Base-by-base conservation (phyloP, 2,329 filamentous ascomycete species). In the Tolypocladium tropicale region DNA sequence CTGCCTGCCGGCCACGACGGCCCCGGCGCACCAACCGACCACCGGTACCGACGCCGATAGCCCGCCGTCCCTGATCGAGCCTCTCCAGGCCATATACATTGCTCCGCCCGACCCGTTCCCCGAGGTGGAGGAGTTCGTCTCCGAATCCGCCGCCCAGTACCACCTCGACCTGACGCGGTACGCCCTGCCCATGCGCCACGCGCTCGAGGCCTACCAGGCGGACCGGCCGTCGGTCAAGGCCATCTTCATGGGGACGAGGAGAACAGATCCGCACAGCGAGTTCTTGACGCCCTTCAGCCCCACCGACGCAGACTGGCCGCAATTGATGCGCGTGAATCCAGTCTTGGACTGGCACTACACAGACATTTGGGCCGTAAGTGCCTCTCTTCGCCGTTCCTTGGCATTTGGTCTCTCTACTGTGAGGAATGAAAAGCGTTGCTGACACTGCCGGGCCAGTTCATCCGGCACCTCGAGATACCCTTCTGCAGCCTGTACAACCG, bases 311-410 rank as follows among this genome's bases (percentile, higher is more conserved):
- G 91, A 87, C 2, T 99, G 94, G 94, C 94, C 94, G 37, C 75
- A 79, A 48, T 96, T 97, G 66, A 92, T 97, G 85, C 83, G 94
- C 57, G 80, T 97, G 58, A 91, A 99, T 71, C 93, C 94, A 0
- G 89, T 99, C 11, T 92, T 99, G 67, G 94, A 99, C 72, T 99
- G 94, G 94, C 90, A 94, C 70, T 96, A 96, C 71, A 82, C 84
- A 12, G 93, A 97, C 70, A 93, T 97, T 55, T 97, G 94, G 94
- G 83, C 85, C 21, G 91, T 95, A 67, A 77, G 89, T 78, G 23
- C 0, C 33, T 21, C 7, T 4, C 21, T 6, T 21, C 18, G 12
- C 6, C 37, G 7, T 18, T 33, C 3, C 18, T 6, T 25, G 18
- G n/a, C 5, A n/a, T n/a, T n/a, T n/a, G n/a, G n/a, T 46, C 10